These are phyloP conservation scores for Pelargonium citronellum DNA, from an alignment of 441 rosid species.

Conservation along the genomic window DNA sequence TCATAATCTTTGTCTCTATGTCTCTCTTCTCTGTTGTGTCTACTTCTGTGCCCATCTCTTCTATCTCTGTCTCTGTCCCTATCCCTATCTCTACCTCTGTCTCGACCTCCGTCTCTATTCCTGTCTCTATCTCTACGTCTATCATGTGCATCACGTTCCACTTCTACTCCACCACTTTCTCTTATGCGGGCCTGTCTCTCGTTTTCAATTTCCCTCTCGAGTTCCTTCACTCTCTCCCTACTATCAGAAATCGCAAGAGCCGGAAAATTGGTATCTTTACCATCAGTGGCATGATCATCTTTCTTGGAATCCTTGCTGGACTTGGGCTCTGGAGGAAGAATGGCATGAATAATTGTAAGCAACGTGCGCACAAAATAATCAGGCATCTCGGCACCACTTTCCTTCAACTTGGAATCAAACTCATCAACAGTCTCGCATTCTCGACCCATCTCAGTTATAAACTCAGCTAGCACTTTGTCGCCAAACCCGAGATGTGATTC, in stretches of 20 bases:
- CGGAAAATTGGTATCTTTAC: conserved; percentile 36
- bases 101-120: conserved; percentile 30
- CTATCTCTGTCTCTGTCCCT: conserved; percentile 19
- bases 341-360: conserved; percentile 56
- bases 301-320: conserved; percentile 25
- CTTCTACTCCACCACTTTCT: conserved; percentile 22
- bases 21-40: conserved; percentile 13
- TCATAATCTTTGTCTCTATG: conserved; percentile 11
- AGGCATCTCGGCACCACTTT: conserved; percentile 61
- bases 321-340: conserved; percentile 46
- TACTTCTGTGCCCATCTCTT: conserved; percentile 18
- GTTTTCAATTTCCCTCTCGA: conserved; percentile 51
- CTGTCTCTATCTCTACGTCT: conserved; percentile 29
- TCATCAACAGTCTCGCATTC: conserved; percentile 46
- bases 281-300: conserved; percentile 20
- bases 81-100: conserved; percentile 22
- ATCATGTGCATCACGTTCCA: conserved; percentile 11
- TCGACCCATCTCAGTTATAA: conserved; percentile 58
- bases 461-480: conserved; percentile 65
- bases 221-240: conserved; percentile 61
- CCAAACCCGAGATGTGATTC: conserved; percentile 65
- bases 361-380: conserved; percentile 67
- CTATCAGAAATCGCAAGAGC: conserved; percentile 61
- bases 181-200: conserved; percentile 16
- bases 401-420: conserved; percentile 53